Evolutionary conservation across 2,329 filamentous ascomycete genomes (phyloP).

Genomic region (Hysterium pulicare): DNA sequence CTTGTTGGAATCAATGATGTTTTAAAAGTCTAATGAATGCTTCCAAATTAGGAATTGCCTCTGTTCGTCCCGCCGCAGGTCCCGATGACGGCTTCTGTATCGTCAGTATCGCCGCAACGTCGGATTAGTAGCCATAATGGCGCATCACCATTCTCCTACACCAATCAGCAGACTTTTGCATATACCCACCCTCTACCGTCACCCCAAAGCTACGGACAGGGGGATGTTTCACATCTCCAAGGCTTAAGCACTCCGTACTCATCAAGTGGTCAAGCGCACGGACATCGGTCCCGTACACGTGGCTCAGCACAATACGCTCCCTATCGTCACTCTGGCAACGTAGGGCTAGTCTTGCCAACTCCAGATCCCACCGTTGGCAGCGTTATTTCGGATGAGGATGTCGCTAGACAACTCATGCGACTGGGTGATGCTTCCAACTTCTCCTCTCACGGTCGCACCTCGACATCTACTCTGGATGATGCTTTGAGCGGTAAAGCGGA

Average conservation of each 20-base stretch:
- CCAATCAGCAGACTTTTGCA: conserved; percentile 74
- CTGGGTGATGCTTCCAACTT: conserved; percentile 91
- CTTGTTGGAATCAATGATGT: no score
- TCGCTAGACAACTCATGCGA: conserved; percentile 94
- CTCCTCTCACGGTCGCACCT: conserved; percentile 80
- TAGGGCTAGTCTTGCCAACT: conserved; percentile 68
- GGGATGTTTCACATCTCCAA: conserved; percentile 34
- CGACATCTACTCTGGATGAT: conserved; percentile 89
- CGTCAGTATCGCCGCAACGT: conserved; percentile 90
- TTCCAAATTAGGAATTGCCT: conserved; percentile 76
- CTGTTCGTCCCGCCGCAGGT: conserved; percentile 79
- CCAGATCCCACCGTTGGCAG: conserved; percentile 97
- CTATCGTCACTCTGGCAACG: conserved; percentile 45
- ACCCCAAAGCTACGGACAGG: conserved; percentile 66
- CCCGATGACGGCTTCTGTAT: conserved; percentile 90
- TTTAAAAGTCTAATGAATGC: no score
- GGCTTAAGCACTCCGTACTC: conserved; percentile 37
- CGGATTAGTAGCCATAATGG: conserved; percentile 70
- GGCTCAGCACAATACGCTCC: conserved; percentile 37
- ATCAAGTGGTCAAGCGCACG: conserved; percentile 29
- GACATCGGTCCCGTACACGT: conserved; percentile 34
- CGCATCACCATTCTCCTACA: conserved; percentile 70
- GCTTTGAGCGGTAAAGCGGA: conserved; percentile 89
- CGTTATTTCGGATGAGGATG: conserved; percentile 96
- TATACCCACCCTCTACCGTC: conserved; percentile 77